Percentiles rank a stretch among this genome's conserved stretches.
Conservation (phyloP, 169 alveolate species). For the Plasmodium vivax region DNA sequence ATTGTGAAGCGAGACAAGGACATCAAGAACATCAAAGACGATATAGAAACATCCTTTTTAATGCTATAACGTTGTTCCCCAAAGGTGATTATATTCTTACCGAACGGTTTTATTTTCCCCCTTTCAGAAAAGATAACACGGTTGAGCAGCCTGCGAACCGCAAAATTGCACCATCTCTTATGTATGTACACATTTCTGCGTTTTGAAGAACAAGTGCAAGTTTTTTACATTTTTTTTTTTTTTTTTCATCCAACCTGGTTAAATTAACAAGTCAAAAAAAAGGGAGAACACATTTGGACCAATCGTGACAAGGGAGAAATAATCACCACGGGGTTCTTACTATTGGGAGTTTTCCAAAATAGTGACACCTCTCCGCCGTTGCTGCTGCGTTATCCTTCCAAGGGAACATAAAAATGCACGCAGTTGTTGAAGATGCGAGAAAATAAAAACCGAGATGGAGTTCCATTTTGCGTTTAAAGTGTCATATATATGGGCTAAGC, state of each 20-base stretch:
- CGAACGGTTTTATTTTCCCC: not conserved
- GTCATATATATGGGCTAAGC: not conserved
- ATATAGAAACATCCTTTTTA: constrained; percentile 21
- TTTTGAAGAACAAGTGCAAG: not conserved
- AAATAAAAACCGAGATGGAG: not conserved
- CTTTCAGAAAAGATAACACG: not conserved
- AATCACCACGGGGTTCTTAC: not conserved
- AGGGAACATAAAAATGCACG: not conserved
- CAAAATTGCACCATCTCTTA: not conserved
- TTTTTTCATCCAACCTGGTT: not conserved
- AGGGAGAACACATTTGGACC: not conserved
- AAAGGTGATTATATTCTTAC: not conserved
- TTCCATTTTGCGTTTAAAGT: not conserved
- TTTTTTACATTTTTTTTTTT: not conserved
- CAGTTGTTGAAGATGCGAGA: not conserved
- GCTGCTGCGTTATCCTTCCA: not conserved
- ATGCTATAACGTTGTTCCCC: not conserved
- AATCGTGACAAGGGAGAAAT: not conserved
- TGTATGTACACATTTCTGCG: constrained; percentile 38
- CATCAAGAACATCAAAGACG: not conserved
- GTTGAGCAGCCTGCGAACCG: not conserved
- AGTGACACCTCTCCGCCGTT: not conserved
- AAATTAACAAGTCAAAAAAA: not conserved
- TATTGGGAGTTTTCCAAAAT: not conserved
- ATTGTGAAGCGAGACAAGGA: not conserved